These are phyloP conservation scores for Curvularia verruculosa DNA, from an alignment of 2,329 filamentous ascomycete genomes.

Conservation along the genomic window DNA sequence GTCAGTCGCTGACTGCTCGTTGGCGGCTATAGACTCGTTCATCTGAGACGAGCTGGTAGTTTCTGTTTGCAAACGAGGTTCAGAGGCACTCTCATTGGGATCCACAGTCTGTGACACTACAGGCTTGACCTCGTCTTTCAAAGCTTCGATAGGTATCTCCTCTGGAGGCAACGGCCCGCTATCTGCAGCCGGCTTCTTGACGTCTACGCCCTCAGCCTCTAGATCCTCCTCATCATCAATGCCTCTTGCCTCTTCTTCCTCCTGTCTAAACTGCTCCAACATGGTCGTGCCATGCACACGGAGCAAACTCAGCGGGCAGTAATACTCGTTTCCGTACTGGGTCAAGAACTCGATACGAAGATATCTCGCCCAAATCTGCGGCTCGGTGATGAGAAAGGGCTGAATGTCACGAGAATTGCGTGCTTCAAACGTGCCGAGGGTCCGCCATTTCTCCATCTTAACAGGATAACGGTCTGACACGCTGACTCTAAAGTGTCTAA, in stretches of 20 bases:
- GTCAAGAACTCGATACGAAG: slow-evolving; percentile 88
- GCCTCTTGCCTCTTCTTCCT: slow-evolving; percentile 69
- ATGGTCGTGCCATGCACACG: slow-evolving; percentile 92
- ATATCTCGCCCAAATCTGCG: slow-evolving; percentile 94
- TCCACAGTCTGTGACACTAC: neutral
- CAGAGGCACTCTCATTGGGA: neutral
- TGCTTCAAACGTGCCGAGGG: slow-evolving; percentile 86
- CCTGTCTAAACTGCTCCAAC: slow-evolving; percentile 91
- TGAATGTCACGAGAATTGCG: slow-evolving; percentile 93
- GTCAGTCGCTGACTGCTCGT: slow-evolving; percentile 1
- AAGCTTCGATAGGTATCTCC: slow-evolving; percentile 25
- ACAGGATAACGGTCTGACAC: slow-evolving; percentile 95
- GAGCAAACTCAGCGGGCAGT: slow-evolving; percentile 89
- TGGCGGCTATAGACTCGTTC: neutral
- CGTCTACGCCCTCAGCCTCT: slow-evolving; percentile 50
- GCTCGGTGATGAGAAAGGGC: slow-evolving; percentile 90
- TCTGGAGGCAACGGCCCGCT: slow-evolving; percentile 28
- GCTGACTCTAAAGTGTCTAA: slow-evolving; percentile 86
- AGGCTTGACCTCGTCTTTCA: slow-evolving; percentile 18
- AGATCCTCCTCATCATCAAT: slow-evolving; percentile 65
- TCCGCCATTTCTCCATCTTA: slow-evolving; percentile 89
- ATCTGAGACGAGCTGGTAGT: neutral
- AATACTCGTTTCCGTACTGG: slow-evolving; percentile 96
- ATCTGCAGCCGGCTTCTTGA: slow-evolving; percentile 47
- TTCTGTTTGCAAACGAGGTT: neutral